These are phyloP conservation scores for Thymus quinquecostatus DNA, from an alignment of 257 asterid genomes.

Conservation along the genomic window DNA sequence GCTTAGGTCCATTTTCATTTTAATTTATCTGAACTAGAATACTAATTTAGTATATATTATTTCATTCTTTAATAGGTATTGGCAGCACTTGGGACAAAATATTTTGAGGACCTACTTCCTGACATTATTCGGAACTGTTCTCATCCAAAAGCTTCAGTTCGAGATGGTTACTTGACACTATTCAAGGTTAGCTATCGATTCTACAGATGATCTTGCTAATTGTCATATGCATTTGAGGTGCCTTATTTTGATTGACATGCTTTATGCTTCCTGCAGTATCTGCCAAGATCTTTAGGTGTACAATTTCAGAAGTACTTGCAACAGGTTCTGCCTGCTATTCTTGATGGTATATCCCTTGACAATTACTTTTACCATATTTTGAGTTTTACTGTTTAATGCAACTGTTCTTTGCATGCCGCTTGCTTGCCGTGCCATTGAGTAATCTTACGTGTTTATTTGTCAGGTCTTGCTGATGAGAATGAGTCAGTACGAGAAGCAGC, in stretches of 20 bases:
- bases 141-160: constrained; percentile 89
- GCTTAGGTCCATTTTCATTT: not conserved
- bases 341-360: constrained; percentile 63
- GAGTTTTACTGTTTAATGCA: constrained; percentile 5
- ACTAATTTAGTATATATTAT: constrained; percentile 8
- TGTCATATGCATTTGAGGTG: constrained; percentile 4
- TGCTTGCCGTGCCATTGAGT: constrained; percentile 12
- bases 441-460: constrained; percentile 22
- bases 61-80: constrained; percentile 60
- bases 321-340: constrained; percentile 92
- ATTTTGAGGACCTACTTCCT: constrained; percentile 87
- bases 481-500: constrained; percentile 99
- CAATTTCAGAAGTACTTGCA: constrained; percentile 98
- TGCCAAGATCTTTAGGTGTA: constrained; percentile 92
- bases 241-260: constrained; percentile 20
- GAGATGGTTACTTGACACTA: constrained; percentile 91
- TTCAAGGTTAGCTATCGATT: constrained; percentile 62
- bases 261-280: constrained; percentile 64
- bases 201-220: constrained; percentile 5
- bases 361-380: constrained; percentile 26
- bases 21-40: not conserved
- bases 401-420: constrained; percentile 28
- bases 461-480: constrained; percentile 99
- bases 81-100: constrained; percentile 91
- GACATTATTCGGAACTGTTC: constrained; percentile 88